Evolutionary conservation across 225 moss, liverwort and hornwort genomes (phyloP), one percentile per base, ranked within the genome.

Genomic region (Polytrichum formosum): DNA sequence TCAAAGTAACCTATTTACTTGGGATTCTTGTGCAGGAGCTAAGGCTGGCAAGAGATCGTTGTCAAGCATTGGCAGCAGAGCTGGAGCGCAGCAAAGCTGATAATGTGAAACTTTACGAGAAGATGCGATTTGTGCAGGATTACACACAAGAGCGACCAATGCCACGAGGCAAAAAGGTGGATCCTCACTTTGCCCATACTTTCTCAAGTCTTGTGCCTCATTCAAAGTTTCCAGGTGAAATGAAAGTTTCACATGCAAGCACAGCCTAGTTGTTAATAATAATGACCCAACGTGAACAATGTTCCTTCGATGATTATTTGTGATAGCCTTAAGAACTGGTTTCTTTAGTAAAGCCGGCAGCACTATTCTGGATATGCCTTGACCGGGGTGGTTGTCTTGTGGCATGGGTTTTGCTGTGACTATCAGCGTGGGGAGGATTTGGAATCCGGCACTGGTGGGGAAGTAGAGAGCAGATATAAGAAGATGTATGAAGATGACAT

Each of bases 401-500:
- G 10, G 46, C 16, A 46, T 46, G 46, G 10, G 46, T 46, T 46
- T 46, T 0, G 4, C 46, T 46, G 46, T 46, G 64, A 28, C 53
- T 53, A 33, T 55, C 85, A 97, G 96, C 90, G 92, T 67, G 83
- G 85, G 69, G 93, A 97, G 76, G 96, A 97, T 81, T 72, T 97
- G 79, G 96, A 97, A 80, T 61, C 79, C 28, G 93, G 96, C 78
- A 72, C 69, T 59, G 84, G 80, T 70, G 88, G 82, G 56, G 96
- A 97, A 79, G 88, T 97, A 55, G 93, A 93, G 74, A 92, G 88
- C 73, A 97, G 88, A 90, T 93, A 97, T 63, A 97, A 92, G 86
- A 97, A 93, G 74, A 93, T 97, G 66, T 97, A 97, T 54, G 96
- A 97, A 79, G 96, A 97, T 58, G 93, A 91, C 76, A 97, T 97